These are phyloP conservation scores for Lagenidium giganteum DNA, from an alignment of 352 stramenopile species.

Conservation along the genomic window DNA sequence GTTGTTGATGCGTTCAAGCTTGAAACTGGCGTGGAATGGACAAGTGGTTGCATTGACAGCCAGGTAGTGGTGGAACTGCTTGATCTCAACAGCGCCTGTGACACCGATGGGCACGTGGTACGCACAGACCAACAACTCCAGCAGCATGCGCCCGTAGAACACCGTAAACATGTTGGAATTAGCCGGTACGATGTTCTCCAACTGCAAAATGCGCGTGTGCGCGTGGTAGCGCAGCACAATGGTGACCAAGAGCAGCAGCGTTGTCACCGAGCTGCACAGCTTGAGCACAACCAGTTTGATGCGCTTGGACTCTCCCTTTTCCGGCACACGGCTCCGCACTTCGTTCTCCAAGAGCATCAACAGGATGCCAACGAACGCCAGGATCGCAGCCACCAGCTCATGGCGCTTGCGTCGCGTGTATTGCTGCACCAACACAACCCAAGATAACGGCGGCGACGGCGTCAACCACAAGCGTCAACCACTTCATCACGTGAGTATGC, in stretches of 20 bases:
- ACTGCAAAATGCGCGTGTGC: conserved; percentile 36
- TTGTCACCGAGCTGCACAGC: conserved; percentile 24
- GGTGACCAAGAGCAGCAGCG: conserved; percentile 30
- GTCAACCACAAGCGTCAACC: no score
- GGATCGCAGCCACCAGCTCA: conserved; percentile 40
- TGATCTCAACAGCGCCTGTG: conserved; percentile 28
- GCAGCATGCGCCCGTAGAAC: conserved; percentile 24
- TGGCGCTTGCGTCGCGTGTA: conserved; percentile 37
- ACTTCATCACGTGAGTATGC: no score
- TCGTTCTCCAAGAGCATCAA: conserved; percentile 76
- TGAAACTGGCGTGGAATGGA: conserved; percentile 19
- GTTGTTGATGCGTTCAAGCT: conserved; percentile 19
- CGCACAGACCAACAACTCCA: conserved; percentile 57
- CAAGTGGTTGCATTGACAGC: conserved; percentile 14
- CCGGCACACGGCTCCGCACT: conserved; percentile 20
- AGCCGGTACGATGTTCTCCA: conserved; percentile 38
- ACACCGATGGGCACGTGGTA: conserved; percentile 61
- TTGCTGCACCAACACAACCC: no score
- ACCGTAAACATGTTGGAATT: conserved; percentile 20
- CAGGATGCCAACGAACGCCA: conserved; percentile 40
- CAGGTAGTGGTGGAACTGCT: conserved; percentile 36
- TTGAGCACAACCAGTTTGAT: conserved; percentile 29
- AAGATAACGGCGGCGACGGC: no score
- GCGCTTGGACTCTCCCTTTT: not conserved
- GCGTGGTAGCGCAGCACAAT: conserved; percentile 47